These are phyloP conservation scores for Pseudozyma thailandica DNA, from an alignment of 1,284 basidiomycete genomes.

Conservation along the genomic window DNA sequence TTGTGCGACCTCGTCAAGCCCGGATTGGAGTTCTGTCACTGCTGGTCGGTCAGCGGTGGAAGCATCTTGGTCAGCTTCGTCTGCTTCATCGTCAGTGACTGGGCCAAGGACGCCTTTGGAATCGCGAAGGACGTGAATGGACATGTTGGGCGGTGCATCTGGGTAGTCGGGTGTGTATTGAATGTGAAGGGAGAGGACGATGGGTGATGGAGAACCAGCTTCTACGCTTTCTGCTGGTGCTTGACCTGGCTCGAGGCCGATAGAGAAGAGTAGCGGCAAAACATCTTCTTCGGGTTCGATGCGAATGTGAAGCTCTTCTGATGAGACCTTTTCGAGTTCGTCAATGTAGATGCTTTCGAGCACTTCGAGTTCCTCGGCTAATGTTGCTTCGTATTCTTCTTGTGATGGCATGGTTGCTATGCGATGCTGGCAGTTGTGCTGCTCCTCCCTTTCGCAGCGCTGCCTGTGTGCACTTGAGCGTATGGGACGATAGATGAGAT, in stretches of 20 bases:
- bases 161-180: slow-evolving; percentile 78
- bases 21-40: slow-evolving; percentile 60
- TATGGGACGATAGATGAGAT: too few species aligned
- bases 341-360: slow-evolving; percentile 95
- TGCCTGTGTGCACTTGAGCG: too few species aligned
- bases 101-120: slow-evolving; percentile 46
- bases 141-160: slow-evolving; percentile 80
- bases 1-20: slow-evolving; percentile 77
- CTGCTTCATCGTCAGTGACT: slow-evolving; percentile 14
- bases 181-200: slow-evolving; percentile 79
- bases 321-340: slow-evolving; percentile 89
- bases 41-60: slow-evolving; percentile 11
- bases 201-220: slow-evolving; percentile 70
- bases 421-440: too few species aligned
- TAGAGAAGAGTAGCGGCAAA: slow-evolving; percentile 69
- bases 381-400: slow-evolving; percentile 70
- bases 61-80: slow-evolving; percentile 4
- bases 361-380: slow-evolving; percentile 88
- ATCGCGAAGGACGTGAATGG: slow-evolving; percentile 75
- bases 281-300: slow-evolving; percentile 85
- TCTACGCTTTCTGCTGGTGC: slow-evolving; percentile 46
- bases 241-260: slow-evolving; percentile 23
- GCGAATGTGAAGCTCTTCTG: slow-evolving; percentile 82
- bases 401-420: slow-evolving; percentile 59
- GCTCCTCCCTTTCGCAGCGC: neutral